phyloP scores from a whole-genome alignment of 23 red algal species.

The Agarophyton chilense region DNA sequence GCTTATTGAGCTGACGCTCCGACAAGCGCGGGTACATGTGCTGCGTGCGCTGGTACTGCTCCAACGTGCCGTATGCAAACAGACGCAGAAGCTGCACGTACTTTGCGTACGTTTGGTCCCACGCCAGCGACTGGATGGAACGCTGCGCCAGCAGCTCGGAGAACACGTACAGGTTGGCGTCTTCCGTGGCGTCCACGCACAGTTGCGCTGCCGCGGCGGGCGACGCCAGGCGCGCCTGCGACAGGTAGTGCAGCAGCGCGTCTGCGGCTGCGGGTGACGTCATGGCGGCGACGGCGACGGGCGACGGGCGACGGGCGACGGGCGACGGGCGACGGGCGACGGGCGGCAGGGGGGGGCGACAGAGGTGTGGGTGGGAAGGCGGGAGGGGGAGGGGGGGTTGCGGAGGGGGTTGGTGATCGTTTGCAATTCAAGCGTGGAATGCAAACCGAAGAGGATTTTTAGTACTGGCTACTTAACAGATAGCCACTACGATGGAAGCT shows the following conservation, averaged over 20 bases:
- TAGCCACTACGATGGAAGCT: too few species aligned
- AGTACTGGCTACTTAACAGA: too few species aligned
- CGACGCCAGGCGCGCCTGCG: neutral
- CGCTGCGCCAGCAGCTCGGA: slow-evolving; percentile 15
- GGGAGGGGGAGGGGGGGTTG: too few species aligned
- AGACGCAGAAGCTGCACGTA: slow-evolving; percentile 33
- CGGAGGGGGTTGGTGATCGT: too few species aligned
- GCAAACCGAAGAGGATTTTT: too few species aligned
- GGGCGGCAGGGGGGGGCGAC: too few species aligned
- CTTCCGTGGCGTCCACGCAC: slow-evolving; percentile 27
- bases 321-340: too few species aligned
- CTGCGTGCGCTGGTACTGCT: neutral
- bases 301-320: too few species aligned
- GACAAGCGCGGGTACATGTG: slow-evolving; percentile 20
- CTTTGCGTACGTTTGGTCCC: neutral
- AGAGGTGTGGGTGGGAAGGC: too few species aligned
- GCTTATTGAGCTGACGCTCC: slow-evolving; percentile 19
- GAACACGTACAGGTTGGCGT: slow-evolving; percentile 43
- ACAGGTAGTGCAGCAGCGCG: slow-evolving; percentile 37
- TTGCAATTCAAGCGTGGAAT: too few species aligned
- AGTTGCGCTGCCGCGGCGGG: neutral
- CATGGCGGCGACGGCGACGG: neutral
- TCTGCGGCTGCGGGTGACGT: neutral
- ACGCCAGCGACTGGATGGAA: neutral
- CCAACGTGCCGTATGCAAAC: slow-evolving; percentile 33